Evolutionary conservation across 495 filamentous ascomycete species (phyloP).

Genomic region (Daldinia concentrica): DNA sequence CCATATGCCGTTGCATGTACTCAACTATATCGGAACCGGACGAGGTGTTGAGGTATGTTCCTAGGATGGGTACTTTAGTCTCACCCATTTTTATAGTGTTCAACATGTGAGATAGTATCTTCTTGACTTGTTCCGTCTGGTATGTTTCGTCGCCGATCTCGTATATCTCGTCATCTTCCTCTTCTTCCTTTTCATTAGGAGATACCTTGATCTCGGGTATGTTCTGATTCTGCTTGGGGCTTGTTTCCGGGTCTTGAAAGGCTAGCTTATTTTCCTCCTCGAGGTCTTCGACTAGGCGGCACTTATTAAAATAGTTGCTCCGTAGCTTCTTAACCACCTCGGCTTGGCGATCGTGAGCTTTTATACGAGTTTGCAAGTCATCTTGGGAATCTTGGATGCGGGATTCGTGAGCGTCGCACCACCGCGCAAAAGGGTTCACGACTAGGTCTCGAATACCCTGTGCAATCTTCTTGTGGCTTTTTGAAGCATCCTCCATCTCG

Average conservation of each 20-base stretch:
- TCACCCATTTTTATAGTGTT: conserved; percentile 86
- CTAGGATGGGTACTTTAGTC: conserved; percentile 92
- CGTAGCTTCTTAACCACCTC: conserved; percentile 90
- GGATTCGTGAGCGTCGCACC: conserved; percentile 92
- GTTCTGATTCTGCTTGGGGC: conserved; percentile 57
- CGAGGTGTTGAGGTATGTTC: conserved; percentile 92
- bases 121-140: conserved; percentile 84
- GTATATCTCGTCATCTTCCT: conserved; percentile 75
- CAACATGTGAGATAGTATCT: conserved; percentile 86
- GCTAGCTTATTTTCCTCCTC: conserved; percentile 99
- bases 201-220: conserved; percentile 68
- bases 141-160: conserved; percentile 93
- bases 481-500: conserved; percentile 92
- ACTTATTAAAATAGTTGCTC: conserved; percentile 98
- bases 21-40: conserved; percentile 92
- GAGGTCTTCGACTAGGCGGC: conserved; percentile 91
- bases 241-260: conserved; percentile 80
- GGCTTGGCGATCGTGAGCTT: conserved; percentile 89
- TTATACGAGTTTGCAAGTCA: conserved; percentile 87
- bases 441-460: conserved; percentile 96
- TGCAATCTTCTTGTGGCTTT: conserved; percentile 92
- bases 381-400: conserved; percentile 94
- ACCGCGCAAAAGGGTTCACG: conserved; percentile 89
- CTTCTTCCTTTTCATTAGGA: conserved; percentile 55
- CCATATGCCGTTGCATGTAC: conserved; percentile 90